A percentile compares a stretch with the other conserved stretches of the same genome.
These are phyloP conservation scores for Dendrocalamus sinicus DNA, from an alignment of 176 grass and related monocot genomes.

Conservation along the genomic window DNA sequence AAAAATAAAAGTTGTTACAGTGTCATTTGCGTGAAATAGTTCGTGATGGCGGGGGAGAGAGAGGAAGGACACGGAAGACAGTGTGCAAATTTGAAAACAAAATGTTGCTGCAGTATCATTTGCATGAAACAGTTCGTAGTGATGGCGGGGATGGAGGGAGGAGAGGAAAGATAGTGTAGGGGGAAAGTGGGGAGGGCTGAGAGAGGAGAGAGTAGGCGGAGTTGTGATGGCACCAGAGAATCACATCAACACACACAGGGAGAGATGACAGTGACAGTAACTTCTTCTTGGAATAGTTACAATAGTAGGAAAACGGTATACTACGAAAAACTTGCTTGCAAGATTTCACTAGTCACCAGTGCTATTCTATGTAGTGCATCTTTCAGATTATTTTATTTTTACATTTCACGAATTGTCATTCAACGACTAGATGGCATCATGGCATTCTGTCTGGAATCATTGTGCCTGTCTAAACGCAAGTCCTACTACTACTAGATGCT, in stretches of 20 bases:
- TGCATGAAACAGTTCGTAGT: too few relatives aligned
- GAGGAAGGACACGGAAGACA: too few relatives aligned
- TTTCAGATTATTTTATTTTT: not conserved
- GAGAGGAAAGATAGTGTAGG: constrained; percentile 45
- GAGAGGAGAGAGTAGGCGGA: not conserved
- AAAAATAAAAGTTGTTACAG: too few relatives aligned
- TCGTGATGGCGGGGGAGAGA: too few relatives aligned
- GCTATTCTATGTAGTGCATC: too few relatives aligned
- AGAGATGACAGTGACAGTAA: not conserved
- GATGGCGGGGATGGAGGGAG: not conserved
- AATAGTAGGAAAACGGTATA: not conserved
- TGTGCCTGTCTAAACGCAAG: constrained; percentile 4
- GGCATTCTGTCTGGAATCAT: constrained; percentile 18
- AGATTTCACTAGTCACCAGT: too few relatives aligned
- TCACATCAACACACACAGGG: constrained; percentile 42
- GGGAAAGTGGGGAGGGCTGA: constrained; percentile 33
- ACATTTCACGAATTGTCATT: not conserved
- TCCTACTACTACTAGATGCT: not conserved
- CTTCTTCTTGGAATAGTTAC: not conserved
- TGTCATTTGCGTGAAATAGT: too few relatives aligned
- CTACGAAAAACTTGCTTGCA: not conserved
- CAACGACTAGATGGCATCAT: not conserved
- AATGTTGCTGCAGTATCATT: too few relatives aligned
- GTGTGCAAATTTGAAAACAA: too few relatives aligned
- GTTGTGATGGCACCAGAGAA: constrained; percentile 44